Evolutionary conservation across 2,329 filamentous ascomycete species (phyloP).

Genomic region (Fusarium coffeatum): DNA sequence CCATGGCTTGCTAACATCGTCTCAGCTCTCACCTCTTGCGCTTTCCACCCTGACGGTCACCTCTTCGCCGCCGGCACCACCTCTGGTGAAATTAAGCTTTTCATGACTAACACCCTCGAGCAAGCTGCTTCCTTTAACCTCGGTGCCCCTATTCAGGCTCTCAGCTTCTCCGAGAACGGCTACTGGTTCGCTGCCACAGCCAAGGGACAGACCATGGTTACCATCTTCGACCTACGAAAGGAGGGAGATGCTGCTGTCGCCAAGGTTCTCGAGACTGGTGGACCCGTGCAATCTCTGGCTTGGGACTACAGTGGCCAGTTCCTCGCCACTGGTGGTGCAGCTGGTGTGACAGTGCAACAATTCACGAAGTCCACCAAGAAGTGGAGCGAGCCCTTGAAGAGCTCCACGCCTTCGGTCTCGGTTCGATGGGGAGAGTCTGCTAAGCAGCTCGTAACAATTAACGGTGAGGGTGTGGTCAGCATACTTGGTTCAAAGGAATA

Average conservation of each 20-base stretch:
- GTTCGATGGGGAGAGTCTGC: conserved; percentile 83
- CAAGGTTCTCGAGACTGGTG: conserved; percentile 88
- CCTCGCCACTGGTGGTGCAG: conserved; percentile 82
- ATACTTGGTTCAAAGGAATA: conserved; percentile 70
- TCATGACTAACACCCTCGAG: conserved; percentile 83
- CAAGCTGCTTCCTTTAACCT: conserved; percentile 79
- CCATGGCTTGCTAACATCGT: conserved; percentile 6
- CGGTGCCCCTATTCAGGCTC: conserved; percentile 75
- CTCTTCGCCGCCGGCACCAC: conserved; percentile 86
- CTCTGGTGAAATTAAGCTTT: conserved; percentile 86
- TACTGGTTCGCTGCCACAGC: conserved; percentile 91
- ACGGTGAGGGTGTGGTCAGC: conserved; percentile 78
- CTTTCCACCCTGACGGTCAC: conserved; percentile 98
- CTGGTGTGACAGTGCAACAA: conserved; percentile 87
- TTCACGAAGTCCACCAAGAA: conserved; percentile 88
- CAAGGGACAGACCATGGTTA: conserved; percentile 80
- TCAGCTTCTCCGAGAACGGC: conserved; percentile 95
- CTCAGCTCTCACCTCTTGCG: conserved; percentile 77
- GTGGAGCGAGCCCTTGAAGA: conserved; percentile 88
- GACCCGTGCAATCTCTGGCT: conserved; percentile 76
- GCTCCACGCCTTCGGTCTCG: conserved; percentile 76
- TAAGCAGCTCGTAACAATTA: conserved; percentile 79
- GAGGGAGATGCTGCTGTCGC: conserved; percentile 82
- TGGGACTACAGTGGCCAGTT: conserved; percentile 99
- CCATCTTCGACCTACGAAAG: conserved; percentile 93